Percentiles rank a stretch among this genome's conserved stretches.
These are phyloP conservation scores for Plantago major DNA, from an alignment of 257 asterid species.

Conservation along the genomic window DNA sequence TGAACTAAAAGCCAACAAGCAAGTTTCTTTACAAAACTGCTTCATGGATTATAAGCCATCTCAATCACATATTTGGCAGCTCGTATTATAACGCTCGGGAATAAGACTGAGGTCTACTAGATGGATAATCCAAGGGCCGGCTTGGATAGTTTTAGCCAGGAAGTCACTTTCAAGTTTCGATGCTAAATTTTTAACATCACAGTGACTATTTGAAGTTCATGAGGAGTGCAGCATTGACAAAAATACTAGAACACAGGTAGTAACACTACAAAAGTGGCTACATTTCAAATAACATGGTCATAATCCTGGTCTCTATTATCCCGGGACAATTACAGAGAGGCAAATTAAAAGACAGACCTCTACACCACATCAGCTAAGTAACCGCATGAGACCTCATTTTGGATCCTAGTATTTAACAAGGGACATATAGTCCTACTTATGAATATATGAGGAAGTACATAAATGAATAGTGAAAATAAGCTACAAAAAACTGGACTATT, in stretches of 20 bases:
- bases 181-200: background rate
- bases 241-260: too few relatives aligned
- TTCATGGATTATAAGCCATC: background rate
- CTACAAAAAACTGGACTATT: background rate
- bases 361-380: too few relatives aligned
- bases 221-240: too few relatives aligned
- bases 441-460: too few relatives aligned
- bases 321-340: too few relatives aligned
- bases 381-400: too few relatives aligned
- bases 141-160: background rate
- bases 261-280: too few relatives aligned
- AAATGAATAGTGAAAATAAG: background rate
- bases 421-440: background rate
- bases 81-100: background rate
- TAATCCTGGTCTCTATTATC: too few relatives aligned
- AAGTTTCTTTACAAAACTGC: background rate
- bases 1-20: background rate
- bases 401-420: too few relatives aligned
- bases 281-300: too few relatives aligned
- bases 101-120: slow-evolving; percentile 7
- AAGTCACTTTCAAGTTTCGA: background rate
- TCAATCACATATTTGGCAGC: background rate
- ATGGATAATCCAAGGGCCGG: background rate
- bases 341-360: too few relatives aligned
- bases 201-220: too few relatives aligned